Percentiles rank a stretch among this genome's conserved stretches.
phyloP scores from a whole-genome alignment of 345 rosid species.

The Salix exigua region DNA sequence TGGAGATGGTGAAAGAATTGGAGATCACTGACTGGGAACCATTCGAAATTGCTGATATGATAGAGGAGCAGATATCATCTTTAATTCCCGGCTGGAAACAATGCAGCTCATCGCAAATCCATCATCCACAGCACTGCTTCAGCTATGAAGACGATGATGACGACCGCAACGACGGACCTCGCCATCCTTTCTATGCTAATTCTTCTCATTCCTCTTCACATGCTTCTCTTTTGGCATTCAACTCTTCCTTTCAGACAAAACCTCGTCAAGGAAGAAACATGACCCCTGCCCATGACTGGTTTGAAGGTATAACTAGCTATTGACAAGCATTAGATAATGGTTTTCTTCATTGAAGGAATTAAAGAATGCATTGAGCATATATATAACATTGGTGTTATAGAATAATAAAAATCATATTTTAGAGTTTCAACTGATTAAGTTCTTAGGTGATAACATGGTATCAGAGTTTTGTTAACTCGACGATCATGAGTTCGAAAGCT shows the following conservation, averaged over 20 bases:
- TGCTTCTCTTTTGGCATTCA: slow-evolving; percentile 36
- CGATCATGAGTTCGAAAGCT: no score
- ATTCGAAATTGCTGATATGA: slow-evolving; percentile 66
- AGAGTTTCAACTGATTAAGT: no score
- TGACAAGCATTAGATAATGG: background rate
- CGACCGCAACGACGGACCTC: slow-evolving; percentile 18
- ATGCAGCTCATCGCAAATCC: slow-evolving; percentile 24
- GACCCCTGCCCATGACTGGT: slow-evolving; percentile 20
- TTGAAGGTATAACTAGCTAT: slow-evolving; percentile 28
- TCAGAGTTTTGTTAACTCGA: no score
- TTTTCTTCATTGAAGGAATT: no score
- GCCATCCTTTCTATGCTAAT: slow-evolving; percentile 37
- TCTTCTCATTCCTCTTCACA: slow-evolving; percentile 59
- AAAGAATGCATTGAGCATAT: no score
- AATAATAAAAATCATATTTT: no score
- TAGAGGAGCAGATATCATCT: slow-evolving; percentile 66
- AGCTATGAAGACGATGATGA: slow-evolving; percentile 39
- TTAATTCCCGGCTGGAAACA: slow-evolving; percentile 64
- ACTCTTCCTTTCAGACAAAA: slow-evolving; percentile 17
- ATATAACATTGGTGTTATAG: no score
- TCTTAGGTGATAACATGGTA: no score
- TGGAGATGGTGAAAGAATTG: slow-evolving; percentile 89
- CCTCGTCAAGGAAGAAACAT: background rate
- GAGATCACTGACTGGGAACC: slow-evolving; percentile 77
- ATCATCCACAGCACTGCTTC: slow-evolving; percentile 39